Percentiles rank a stretch among this genome's conserved stretches.
phyloP scores from a whole-genome alignment of 2,329 filamentous ascomycete species.

The Phaeosphaeriaceae sp. region DNA sequence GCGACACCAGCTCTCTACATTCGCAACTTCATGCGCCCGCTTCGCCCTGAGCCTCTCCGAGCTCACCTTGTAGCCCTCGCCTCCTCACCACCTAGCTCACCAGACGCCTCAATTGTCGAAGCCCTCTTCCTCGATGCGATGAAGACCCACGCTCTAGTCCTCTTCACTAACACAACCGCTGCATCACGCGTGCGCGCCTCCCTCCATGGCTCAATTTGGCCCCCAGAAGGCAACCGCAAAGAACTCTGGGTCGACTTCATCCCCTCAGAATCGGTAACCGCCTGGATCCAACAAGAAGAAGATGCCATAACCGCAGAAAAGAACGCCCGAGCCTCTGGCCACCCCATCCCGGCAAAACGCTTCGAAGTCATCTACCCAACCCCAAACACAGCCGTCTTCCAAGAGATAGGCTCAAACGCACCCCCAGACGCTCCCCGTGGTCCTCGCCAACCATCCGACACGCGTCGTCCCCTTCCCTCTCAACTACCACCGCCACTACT shows the following conservation, averaged over 20 bases:
- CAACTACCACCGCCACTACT: constrained; percentile 1
- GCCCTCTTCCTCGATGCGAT: constrained; percentile 83
- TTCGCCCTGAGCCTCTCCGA: constrained; percentile 71
- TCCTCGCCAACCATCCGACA: constrained; percentile 19
- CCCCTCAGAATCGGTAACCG: constrained; percentile 72
- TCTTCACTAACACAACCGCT: constrained; percentile 71
- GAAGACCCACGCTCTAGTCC: constrained; percentile 84
- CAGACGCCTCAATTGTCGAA: constrained; percentile 63
- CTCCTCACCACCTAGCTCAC: constrained; percentile 59
- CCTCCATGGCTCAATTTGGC: constrained; percentile 83
- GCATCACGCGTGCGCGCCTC: constrained; percentile 78
- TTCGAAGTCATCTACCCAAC: constrained; percentile 42
- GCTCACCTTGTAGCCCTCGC: constrained; percentile 74
- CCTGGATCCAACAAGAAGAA: constrained; percentile 69
- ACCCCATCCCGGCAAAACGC: constrained; percentile 27
- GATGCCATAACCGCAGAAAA: constrained; percentile 38
- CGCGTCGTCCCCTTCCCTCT: not conserved
- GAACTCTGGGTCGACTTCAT: constrained; percentile 89
- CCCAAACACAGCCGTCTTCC: constrained; percentile 36
- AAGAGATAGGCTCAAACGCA: constrained; percentile 36
- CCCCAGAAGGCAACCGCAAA: constrained; percentile 83
- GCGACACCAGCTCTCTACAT: constrained; percentile 72
- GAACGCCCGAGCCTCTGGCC: constrained; percentile 28
- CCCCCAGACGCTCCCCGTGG: constrained; percentile 31
- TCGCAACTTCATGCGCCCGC: constrained; percentile 84